These are phyloP conservation scores for Bryoglossum gracile DNA, from an alignment of 495 filamentous ascomycete species.

Conservation along the genomic window DNA sequence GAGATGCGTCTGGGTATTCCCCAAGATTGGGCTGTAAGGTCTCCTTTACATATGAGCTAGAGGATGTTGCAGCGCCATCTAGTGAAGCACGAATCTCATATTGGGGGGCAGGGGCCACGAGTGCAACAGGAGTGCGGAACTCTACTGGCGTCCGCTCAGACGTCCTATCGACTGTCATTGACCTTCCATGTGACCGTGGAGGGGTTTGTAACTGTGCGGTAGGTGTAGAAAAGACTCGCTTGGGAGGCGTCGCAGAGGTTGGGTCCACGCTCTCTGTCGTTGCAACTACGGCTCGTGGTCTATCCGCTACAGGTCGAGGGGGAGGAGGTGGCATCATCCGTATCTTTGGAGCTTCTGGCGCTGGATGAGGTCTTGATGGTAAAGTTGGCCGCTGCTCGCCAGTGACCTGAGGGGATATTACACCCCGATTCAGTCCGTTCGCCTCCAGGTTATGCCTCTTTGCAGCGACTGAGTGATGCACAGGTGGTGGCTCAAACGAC, in stretches of 20 bases:
- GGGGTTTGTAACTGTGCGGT: constrained; percentile 30
- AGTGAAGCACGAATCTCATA: constrained; percentile 4
- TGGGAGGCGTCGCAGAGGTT: constrained; percentile 37
- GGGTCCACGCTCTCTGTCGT: constrained; percentile 9
- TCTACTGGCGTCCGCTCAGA: constrained; percentile 32
- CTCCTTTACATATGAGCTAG: constrained; percentile 10
- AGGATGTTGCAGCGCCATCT: constrained; percentile 8
- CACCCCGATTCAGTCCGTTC: constrained; percentile 28
- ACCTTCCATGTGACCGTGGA: constrained; percentile 38
- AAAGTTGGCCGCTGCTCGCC: constrained; percentile 52
- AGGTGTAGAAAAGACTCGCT: constrained; percentile 44
- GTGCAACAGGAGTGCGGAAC: constrained; percentile 20
- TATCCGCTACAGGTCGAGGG: constrained; percentile 34
- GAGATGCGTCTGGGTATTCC: constrained; percentile 79
- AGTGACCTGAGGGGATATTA: constrained; percentile 27
- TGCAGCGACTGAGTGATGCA: constrained; percentile 37
- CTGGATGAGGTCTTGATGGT: constrained; percentile 45
- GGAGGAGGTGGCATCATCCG: constrained; percentile 40
- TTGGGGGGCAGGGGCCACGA: background rate
- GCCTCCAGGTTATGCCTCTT: constrained; percentile 29
- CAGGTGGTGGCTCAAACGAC: constrained; percentile 40
- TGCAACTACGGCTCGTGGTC: constrained; percentile 13
- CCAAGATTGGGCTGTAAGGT: constrained; percentile 16
- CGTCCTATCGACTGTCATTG: constrained; percentile 40
- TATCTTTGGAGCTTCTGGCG: constrained; percentile 26